A percentile compares a stretch with the other conserved stretches of the same genome.
Evolutionary conservation across 176 grass and related monocot species (phyloP).

Genomic region (Zea mays): DNA sequence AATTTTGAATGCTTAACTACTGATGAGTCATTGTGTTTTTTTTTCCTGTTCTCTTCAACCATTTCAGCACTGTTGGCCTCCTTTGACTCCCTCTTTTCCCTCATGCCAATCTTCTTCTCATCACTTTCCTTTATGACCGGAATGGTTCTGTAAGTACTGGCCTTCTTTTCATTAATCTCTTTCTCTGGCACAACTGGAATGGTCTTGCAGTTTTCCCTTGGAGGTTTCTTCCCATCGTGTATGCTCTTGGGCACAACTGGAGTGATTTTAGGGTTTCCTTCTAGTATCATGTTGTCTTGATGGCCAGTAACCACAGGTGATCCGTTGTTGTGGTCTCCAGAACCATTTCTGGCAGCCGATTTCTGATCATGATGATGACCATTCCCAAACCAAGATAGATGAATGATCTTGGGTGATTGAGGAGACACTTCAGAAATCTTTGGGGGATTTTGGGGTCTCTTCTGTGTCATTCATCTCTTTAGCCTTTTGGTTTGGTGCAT

Average conservation of each 20-base stretch:
- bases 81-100: no score
- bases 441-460: constrained; percentile 25
- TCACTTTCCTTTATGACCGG: constrained; percentile 42
- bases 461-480: constrained; percentile 48
- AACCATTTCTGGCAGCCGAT: no score
- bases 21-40: no score
- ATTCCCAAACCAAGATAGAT: constrained; percentile 59
- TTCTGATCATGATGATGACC: constrained; percentile 36
- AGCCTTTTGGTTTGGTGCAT: constrained; percentile 32
- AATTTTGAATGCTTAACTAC: no score
- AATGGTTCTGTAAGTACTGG: constrained; percentile 37
- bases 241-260: constrained; percentile 28
- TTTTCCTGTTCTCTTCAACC: no score
- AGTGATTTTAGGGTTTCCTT: constrained; percentile 16
- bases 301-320: not conserved
- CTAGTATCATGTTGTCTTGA: constrained; percentile 8
- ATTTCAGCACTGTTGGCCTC: no score
- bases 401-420: constrained; percentile 60
- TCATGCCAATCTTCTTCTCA: constrained; percentile 48
- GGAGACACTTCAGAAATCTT: constrained; percentile 39
- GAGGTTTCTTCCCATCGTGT: not conserved
- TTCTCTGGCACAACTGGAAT: constrained; percentile 35
- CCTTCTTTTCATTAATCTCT: constrained; percentile 43
- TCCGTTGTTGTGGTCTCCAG: constrained; percentile 23
- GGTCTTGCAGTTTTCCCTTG: constrained; percentile 40